These are phyloP conservation scores for Morella rubra DNA, from an alignment of 306 rosid genomes.

Conservation along the genomic window DNA sequence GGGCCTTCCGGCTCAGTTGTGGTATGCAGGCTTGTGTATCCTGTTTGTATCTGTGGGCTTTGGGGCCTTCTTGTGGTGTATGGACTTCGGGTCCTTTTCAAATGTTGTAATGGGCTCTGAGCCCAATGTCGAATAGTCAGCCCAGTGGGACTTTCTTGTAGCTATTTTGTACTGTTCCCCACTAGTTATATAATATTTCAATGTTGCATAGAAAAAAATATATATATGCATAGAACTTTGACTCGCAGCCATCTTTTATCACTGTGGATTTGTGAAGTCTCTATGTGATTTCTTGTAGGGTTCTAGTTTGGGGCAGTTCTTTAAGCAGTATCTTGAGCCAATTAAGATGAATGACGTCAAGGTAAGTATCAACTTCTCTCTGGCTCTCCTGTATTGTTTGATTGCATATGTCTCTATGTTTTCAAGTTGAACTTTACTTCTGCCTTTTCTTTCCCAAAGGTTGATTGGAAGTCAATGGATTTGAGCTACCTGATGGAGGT, in stretches of 20 bases:
- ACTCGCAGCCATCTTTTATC: neutral
- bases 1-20: too few relatives aligned
- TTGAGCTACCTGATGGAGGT: constrained; percentile 93
- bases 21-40: too few relatives aligned
- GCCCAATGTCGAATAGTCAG: too few relatives aligned
- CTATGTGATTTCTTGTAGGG: constrained; percentile 56
- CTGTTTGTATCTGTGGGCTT: too few relatives aligned
- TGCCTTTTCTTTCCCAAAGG: constrained; percentile 47
- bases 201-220: too few relatives aligned
- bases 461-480: constrained; percentile 84
- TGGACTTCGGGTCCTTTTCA: too few relatives aligned
- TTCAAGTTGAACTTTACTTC: constrained; percentile 30
- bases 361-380: constrained; percentile 37
- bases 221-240: neutral
- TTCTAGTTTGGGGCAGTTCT: constrained; percentile 93
- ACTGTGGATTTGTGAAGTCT: constrained; percentile 18
- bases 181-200: too few relatives aligned
- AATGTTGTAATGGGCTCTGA: too few relatives aligned
- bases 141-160: too few relatives aligned
- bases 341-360: constrained; percentile 81
- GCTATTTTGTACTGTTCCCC: too few relatives aligned
- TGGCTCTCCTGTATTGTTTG: constrained; percentile 1
- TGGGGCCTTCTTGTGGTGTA: too few relatives aligned
- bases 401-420: constrained; percentile 20
- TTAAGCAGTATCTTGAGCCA: constrained; percentile 84